Percentiles rank a stretch among this genome's conserved stretches.
Evolutionary conservation across 768 basidiomycete genomes (phyloP).

Genomic region (Tephrocybe rancida): DNA sequence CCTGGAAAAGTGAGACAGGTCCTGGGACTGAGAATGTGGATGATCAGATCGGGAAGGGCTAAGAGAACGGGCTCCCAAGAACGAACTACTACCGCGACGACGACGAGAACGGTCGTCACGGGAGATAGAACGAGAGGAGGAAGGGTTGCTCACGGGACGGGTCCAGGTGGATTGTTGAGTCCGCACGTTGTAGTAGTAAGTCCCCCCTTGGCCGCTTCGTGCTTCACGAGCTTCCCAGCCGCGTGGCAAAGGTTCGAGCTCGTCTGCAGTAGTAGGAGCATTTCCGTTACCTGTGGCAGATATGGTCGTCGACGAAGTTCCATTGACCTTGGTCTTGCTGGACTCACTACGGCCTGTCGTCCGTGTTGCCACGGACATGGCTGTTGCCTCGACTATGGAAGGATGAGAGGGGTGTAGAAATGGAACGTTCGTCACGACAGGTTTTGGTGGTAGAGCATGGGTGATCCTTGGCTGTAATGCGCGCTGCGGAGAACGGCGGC

Average conservation of each 20-base stretch:
- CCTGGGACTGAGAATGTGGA: slow-evolving; percentile 29
- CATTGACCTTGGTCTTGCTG: slow-evolving; percentile 33
- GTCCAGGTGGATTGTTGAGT: slow-evolving; percentile 63
- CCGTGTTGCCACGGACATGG: slow-evolving; percentile 48
- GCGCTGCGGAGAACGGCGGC: slow-evolving; percentile 24
- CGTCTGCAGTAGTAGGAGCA: slow-evolving; percentile 19
- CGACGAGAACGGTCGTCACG: slow-evolving; percentile 24
- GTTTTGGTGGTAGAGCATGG: slow-evolving; percentile 74
- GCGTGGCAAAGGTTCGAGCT: slow-evolving; percentile 44
- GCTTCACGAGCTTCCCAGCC: slow-evolving; percentile 64
- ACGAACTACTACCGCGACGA: slow-evolving; percentile 26
- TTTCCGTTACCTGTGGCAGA: slow-evolving; percentile 21
- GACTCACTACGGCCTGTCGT: slow-evolving; percentile 42
- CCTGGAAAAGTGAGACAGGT: slow-evolving; percentile 21
- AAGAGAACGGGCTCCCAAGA: slow-evolving; percentile 23
- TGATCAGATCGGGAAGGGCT: slow-evolving; percentile 32
- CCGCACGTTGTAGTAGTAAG: slow-evolving; percentile 61
- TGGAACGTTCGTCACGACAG: slow-evolving; percentile 50
- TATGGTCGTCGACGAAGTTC: slow-evolving; percentile 26
- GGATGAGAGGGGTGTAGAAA: slow-evolving; percentile 58
- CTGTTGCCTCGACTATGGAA: slow-evolving; percentile 61
- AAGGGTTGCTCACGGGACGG: slow-evolving; percentile 41
- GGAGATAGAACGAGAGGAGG: slow-evolving; percentile 25
- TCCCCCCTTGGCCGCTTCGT: slow-evolving; percentile 43
- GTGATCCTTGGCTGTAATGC: slow-evolving; percentile 43